Conservation (phyloP, 2,329 filamentous ascomycete genomes). For the Xylariaceae sp. region DNA sequence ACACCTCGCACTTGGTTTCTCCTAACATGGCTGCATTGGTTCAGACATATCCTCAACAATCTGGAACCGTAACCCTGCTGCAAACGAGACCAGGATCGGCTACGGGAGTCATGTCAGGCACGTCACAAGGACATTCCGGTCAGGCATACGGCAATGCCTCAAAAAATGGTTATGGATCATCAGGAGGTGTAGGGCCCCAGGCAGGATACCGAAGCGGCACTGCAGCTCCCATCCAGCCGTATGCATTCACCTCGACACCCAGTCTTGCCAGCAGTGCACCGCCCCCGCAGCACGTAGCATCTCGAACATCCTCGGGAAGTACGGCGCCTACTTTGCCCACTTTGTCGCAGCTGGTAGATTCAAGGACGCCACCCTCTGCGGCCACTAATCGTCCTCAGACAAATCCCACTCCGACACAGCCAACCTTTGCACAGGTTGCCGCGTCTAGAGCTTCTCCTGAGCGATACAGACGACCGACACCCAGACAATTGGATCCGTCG, state of each 20-base stretch:
- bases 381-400: conserved; percentile 42
- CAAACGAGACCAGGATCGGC: conserved; percentile 66
- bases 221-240: conserved; percentile 64
- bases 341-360: conserved; percentile 39
- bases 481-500: conserved; percentile 52
- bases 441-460: conserved; percentile 69
- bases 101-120: conserved; percentile 52
- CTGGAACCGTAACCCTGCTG: conserved; percentile 69
- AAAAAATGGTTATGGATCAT: conserved; percentile 49
- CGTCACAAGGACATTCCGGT: conserved; percentile 46
- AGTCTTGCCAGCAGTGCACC: conserved; percentile 53
- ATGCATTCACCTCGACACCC: conserved; percentile 71
- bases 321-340: conserved; percentile 37
- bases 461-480: conserved; percentile 69
- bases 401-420: conserved; percentile 40
- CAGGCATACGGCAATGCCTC: conserved; percentile 50
- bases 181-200: conserved; percentile 41
- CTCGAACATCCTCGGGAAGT: conserved; percentile 46
- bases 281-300: conserved; percentile 48
- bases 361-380: conserved; percentile 39
- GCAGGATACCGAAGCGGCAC: conserved; percentile 53
- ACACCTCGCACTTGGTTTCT: conserved; percentile 16
- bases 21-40: conserved; percentile 73
- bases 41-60: conserved; percentile 74
- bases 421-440: conserved; percentile 54